Evolutionary conservation across 495 filamentous ascomycete species (phyloP), one percentile per base, ranked within the genome.

Genomic region (Podospora fimiseda): DNA sequence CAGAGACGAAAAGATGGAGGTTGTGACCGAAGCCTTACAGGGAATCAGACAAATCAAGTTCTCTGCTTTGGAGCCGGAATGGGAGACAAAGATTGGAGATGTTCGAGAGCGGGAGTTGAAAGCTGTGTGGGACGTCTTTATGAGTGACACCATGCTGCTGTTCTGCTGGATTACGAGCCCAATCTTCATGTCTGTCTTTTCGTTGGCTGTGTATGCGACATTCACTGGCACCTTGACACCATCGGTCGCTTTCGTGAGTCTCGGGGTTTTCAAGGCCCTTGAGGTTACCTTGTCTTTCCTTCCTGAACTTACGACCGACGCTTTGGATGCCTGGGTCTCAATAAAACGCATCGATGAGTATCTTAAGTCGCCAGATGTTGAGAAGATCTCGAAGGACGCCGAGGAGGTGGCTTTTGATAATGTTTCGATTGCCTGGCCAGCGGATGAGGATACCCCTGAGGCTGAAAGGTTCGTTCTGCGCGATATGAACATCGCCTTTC

Each of bases 11-110:
- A 92, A 92, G 61, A 80, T 90, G 75, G 82, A 77, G 0, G 76
- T 90, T 1, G 77, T 95, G 11, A 88, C 86, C 0, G 89, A 95
- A 64, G 88, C 86, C 1, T 69, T 95, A 0, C 83, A 88, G 56
- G 89, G 85, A 33, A 92, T 95, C 50, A 79, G 89, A 5, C 89
- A 94, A 62, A 88, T 95, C 64, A 95, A 95, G 58, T 91, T 95
- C 58, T 87, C 87, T 0, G 89, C 88, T 9, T 65, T 89, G n/a
- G 89, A 95, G 61, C 65, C 72, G 14, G 80, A 87, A 54, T 95
- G 89, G 89, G 79, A 91, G 66, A 68, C 75, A n/a, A 84, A 82
- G 50, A 89, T 95, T 48, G 63, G 70, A n/a, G 72, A 73, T 6
- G 78, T 81, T 20, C 77, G 89, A 59, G 76, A 80, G 11, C 74